Conservation (phyloP, 78 protist genomes). For the Dictyostelium citrinum region DNA sequence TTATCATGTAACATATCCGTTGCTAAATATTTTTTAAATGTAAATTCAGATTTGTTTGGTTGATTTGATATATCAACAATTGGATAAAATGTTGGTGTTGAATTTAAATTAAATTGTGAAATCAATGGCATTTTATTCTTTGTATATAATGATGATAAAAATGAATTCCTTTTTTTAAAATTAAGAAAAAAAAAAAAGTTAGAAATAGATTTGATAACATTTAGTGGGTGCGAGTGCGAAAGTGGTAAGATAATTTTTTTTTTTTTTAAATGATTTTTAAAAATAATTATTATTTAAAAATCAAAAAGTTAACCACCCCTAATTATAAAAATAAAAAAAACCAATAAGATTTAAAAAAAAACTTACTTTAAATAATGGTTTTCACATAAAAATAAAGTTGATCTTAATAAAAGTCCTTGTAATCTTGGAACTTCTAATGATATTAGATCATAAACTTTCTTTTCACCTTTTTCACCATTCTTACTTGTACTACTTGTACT, state of each 20-base stretch:
- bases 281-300: neutral
- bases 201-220: neutral
- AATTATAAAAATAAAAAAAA: neutral
- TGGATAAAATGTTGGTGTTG: slow-evolving; percentile 12
- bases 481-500: neutral
- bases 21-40: slow-evolving; percentile 1
- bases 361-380: slow-evolving; percentile 25
- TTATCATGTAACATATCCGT: neutral
- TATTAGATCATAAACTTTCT: slow-evolving; percentile 26
- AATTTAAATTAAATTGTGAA: neutral
- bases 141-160: neutral
- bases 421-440: slow-evolving; percentile 8
- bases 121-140: slow-evolving; percentile 32
- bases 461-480: neutral
- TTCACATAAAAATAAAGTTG: slow-evolving; percentile 18
- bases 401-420: slow-evolving; percentile 1
- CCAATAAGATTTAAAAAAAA: neutral
- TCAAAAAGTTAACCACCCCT: no score
- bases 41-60: neutral
- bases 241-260: neutral
- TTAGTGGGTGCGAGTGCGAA: neutral
- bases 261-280: neutral
- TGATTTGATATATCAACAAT: neutral
- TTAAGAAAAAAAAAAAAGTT: neutral
- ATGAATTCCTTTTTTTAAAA: slow-evolving; percentile 20